Evolutionary conservation across 768 basidiomycete species (phyloP).

Genomic region (Filobasidium floriforme): DNA sequence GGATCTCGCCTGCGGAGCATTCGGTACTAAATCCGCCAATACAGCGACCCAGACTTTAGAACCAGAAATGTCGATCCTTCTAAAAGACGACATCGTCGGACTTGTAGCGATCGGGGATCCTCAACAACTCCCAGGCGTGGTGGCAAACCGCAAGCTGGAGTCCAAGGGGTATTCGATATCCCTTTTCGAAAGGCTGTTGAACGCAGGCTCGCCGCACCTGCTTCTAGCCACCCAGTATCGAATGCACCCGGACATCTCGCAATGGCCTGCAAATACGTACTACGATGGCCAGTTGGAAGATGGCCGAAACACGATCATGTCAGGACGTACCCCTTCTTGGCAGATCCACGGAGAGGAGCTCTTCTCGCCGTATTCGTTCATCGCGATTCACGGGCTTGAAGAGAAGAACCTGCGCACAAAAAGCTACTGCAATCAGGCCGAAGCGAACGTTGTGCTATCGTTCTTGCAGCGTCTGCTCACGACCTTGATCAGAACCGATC

Average conservation of each 20-base stretch:
- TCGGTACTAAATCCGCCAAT: neutral
- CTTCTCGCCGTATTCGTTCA: constrained; percentile 40
- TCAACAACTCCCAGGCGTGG: constrained; percentile 85
- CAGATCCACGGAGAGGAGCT: constrained; percentile 47
- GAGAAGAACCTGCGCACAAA: constrained; percentile 52
- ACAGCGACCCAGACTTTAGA: neutral
- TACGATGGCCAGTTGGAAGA: constrained; percentile 65
- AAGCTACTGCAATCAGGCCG: constrained; percentile 72
- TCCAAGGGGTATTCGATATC: constrained; percentile 66
- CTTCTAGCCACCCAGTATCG: constrained; percentile 93
- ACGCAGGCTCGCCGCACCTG: constrained; percentile 68
- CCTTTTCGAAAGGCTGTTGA: constrained; percentile 69
- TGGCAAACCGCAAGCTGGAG: constrained; percentile 68
- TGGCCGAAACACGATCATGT: constrained; percentile 61
- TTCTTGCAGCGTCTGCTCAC: constrained; percentile 1
- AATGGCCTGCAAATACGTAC: constrained; percentile 76
- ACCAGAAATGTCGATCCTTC: neutral
- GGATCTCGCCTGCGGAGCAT: neutral
- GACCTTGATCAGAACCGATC: constrained; percentile 58
- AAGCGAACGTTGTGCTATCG: constrained; percentile 60
- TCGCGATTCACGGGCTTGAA: neutral
- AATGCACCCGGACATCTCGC: constrained; percentile 86
- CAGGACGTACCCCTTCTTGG: constrained; percentile 58
- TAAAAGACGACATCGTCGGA: neutral
- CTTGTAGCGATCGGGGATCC: constrained; percentile 70